Evolutionary conservation across 345 rosid genomes (phyloP), one percentile per base, ranked within the genome.

Genomic region (Lumnitzera littorea): DNA sequence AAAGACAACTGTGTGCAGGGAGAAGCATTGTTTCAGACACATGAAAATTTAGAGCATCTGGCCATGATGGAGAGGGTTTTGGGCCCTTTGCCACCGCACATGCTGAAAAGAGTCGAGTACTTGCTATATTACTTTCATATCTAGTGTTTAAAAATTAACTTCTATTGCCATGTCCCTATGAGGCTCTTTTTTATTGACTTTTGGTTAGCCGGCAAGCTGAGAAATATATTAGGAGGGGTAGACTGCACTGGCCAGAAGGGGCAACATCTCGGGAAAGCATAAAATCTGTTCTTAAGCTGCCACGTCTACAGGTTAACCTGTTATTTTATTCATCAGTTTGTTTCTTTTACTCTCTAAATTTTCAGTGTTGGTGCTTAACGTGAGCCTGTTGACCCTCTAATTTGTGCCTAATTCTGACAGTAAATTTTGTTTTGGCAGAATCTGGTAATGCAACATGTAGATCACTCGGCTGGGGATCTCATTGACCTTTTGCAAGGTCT

Each of bases 11-110:
- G 13, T 55, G 60, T 53, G 55, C 82, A 83, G 89, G 92, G 89
- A 63, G 85, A 81, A 76, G 87, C 89, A 43, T 69, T 86, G 74
- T 86, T 86, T 67, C 92, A 86, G 78, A 83, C 87, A 4, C 87
- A 81, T 52, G 92, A 86, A 63, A 86, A 81, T 73, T 66, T 86
- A 27, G 91, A 83, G 79, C 92, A 83, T 71, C 67, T 83, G 46
- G 92, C 89, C 20, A 83, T 86, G 89, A 86, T 86, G 87, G 89
- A 86, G 72, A 81, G 81, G 77, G 85, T 77, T 60, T 71, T 86
- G 50, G 89, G 92, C 41, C 81, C 78, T 4, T 61, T 86, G 57
- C 89, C 92, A 55, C 89, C 68, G 59, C 89, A 79, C 63, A 76
- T 82, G 78, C 55, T 81, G 70, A 75, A 73, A 53, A 77, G 82